These are phyloP conservation scores for Phoma sp. DNA, from an alignment of 2,329 filamentous ascomycete genomes.

Conservation along the genomic window DNA sequence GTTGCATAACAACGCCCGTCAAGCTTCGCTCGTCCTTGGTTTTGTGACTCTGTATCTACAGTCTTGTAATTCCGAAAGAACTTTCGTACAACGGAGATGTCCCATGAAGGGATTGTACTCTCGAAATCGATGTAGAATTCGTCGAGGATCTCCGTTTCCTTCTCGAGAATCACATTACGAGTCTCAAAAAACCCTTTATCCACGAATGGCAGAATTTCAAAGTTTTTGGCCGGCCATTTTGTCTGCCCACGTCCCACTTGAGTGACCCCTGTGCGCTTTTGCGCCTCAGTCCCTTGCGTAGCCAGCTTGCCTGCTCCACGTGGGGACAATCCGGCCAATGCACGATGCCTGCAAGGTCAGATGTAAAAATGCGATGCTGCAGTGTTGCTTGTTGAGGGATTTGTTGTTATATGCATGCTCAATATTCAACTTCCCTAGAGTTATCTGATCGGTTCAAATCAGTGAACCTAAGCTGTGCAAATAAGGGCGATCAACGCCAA, in stretches of 20 bases:
- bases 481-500: too few relatives aligned
- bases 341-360: too few relatives aligned
- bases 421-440: too few relatives aligned
- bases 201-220: background rate
- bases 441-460: too few relatives aligned
- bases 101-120: background rate
- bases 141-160: background rate
- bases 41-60: background rate
- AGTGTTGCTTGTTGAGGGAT: too few relatives aligned
- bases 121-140: background rate
- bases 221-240: background rate
- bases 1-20: background rate
- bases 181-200: background rate
- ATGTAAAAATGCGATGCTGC: too few relatives aligned
- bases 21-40: background rate
- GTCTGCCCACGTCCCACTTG: background rate
- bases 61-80: background rate
- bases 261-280: background rate
- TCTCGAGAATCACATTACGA: background rate
- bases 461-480: too few relatives aligned
- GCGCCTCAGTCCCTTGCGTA: background rate
- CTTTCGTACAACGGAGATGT: background rate
- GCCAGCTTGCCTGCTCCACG: too few relatives aligned
- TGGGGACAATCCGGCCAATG: too few relatives aligned
- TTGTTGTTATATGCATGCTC: too few relatives aligned